Percentiles rank a stretch among this genome's conserved stretches.
Conservation (phyloP, 2,329 filamentous ascomycete genomes). For the Fusarium sp. region DNA sequence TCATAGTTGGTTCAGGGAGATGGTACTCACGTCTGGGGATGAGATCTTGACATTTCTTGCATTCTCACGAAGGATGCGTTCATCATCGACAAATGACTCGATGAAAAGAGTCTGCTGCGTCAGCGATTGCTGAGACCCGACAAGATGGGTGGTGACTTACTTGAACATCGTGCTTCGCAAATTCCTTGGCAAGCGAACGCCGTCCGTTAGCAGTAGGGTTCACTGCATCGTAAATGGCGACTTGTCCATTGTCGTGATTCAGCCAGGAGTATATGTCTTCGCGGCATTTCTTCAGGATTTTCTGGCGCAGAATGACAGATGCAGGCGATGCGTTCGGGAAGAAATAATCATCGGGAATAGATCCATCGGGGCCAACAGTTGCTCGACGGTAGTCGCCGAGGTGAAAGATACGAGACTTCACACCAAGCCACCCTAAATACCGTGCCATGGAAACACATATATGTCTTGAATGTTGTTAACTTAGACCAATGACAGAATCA, state of each 20-base stretch:
- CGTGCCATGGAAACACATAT: slow-evolving; percentile 95
- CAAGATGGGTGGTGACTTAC: slow-evolving; percentile 52
- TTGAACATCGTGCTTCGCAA: slow-evolving; percentile 96
- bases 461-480: slow-evolving; percentile 65
- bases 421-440: slow-evolving; percentile 95
- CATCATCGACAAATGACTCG: slow-evolving; percentile 93
- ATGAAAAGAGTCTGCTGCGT: slow-evolving; percentile 84
- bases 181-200: slow-evolving; percentile 89
- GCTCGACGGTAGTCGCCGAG: slow-evolving; percentile 95
- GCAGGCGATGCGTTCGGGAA: slow-evolving; percentile 92
- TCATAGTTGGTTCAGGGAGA: neutral
- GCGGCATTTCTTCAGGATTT: slow-evolving; percentile 96
- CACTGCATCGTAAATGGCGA: slow-evolving; percentile 98
- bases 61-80: slow-evolving; percentile 94
- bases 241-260: slow-evolving; percentile 96
- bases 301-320: slow-evolving; percentile 93
- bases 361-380: slow-evolving; percentile 82
- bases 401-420: slow-evolving; percentile 98
- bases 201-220: slow-evolving; percentile 88
- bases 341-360: slow-evolving; percentile 97
- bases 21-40: slow-evolving; percentile 80
- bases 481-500: neutral
- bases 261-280: slow-evolving; percentile 97
- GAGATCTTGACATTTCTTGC: slow-evolving; percentile 98
- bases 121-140: neutral